phyloP scores from a whole-genome alignment of 2,329 filamentous ascomycete species.

The Talaromyces islandicus region DNA sequence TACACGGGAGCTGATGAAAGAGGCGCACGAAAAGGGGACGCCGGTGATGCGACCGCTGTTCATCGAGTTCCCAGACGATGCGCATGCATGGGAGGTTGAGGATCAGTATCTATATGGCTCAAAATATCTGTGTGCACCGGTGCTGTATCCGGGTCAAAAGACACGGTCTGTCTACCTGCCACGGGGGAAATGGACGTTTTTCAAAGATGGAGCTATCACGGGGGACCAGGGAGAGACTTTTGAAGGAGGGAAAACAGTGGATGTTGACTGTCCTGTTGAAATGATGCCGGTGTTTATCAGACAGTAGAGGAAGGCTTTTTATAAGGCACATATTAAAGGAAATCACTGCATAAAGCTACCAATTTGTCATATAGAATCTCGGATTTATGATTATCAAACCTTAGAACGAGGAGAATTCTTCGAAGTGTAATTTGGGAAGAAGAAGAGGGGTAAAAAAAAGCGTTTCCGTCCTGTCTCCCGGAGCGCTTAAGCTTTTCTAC shows the following conservation, averaged over 20 bases:
- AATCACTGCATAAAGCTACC: not conserved
- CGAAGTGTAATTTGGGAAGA: no score
- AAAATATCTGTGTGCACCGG: slow-evolving; percentile 54
- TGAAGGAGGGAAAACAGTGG: slow-evolving; percentile 35
- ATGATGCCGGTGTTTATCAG: slow-evolving; percentile 44
- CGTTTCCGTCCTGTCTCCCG: no score
- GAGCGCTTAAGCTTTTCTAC: no score
- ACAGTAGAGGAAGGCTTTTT: not conserved
- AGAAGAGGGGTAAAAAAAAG: no score
- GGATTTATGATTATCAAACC: no score
- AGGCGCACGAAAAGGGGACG: slow-evolving; percentile 54
- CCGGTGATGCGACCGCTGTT: slow-evolving; percentile 60
- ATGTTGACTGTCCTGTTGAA: slow-evolving; percentile 40
- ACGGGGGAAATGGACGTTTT: slow-evolving; percentile 40
- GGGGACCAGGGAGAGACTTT: slow-evolving; percentile 1
- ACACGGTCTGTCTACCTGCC: slow-evolving; percentile 51
- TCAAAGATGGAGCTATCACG: slow-evolving; percentile 6
- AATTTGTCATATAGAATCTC: no score
- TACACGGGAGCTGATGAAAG: slow-evolving; percentile 52
- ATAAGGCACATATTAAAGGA: not conserved
- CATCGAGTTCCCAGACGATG: slow-evolving; percentile 57
- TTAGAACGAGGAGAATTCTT: no score
- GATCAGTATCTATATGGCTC: slow-evolving; percentile 60
- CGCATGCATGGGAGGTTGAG: slow-evolving; percentile 50
- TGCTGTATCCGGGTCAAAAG: slow-evolving; percentile 45